phyloP scores from a whole-genome alignment of 192 early-diverging fungal species.

The Rhizophagus prolifer region DNA sequence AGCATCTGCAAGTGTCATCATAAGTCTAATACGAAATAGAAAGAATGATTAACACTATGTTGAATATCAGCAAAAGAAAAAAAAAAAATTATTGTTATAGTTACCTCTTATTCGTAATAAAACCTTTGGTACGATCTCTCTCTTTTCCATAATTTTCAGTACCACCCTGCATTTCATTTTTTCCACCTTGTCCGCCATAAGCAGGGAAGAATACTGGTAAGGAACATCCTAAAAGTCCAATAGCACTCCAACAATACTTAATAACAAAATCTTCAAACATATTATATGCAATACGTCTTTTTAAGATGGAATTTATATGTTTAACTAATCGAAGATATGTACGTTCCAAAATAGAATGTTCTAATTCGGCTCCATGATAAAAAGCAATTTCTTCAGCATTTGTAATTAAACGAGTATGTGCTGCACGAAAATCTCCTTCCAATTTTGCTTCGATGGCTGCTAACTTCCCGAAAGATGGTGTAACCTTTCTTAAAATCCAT shows the following conservation, averaged over 20 bases:
- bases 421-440: constrained; percentile 92
- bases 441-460: constrained; percentile 88
- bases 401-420: constrained; percentile 91
- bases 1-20: constrained; percentile 89
- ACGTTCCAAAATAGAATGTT: constrained; percentile 77
- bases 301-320: constrained; percentile 87
- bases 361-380: constrained; percentile 84
- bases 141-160: constrained; percentile 16
- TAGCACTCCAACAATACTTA: constrained; percentile 95
- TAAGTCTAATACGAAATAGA: constrained; percentile 47
- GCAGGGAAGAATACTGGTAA: constrained; percentile 85
- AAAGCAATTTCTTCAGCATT: constrained; percentile 97
- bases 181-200: constrained; percentile 50
- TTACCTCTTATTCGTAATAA: constrained; percentile 86
- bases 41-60: background rate
- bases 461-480: constrained; percentile 94
- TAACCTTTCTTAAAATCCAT: constrained; percentile 73
- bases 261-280: constrained; percentile 96
- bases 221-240: constrained; percentile 79
- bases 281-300: constrained; percentile 84
- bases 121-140: constrained; percentile 71
- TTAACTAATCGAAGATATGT: constrained; percentile 74
- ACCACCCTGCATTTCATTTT: constrained; percentile 32
- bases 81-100: background rate
- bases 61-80: background rate